phyloP scores from a whole-genome alignment of 192 early-diverging fungal species.

The Gamsiella multidivaricata region DNA sequence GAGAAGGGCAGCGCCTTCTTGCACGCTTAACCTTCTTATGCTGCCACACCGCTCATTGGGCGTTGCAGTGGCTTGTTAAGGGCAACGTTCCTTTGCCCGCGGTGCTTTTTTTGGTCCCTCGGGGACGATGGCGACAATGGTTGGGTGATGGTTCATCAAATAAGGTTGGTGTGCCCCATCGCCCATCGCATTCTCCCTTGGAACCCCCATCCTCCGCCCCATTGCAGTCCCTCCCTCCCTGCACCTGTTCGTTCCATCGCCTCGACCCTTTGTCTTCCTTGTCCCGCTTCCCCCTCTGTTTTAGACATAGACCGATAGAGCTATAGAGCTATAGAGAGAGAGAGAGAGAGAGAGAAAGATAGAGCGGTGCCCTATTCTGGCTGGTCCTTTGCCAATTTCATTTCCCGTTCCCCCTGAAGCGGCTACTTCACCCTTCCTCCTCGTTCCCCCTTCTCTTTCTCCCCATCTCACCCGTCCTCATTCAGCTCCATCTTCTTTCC shows the following conservation, averaged over 20 bases:
- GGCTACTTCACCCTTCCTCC: background rate
- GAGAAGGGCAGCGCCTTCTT: background rate
- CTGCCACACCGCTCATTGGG: background rate
- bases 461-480: background rate
- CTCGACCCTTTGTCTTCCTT: background rate
- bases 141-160: too few species aligned
- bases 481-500: background rate
- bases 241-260: background rate
- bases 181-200: background rate
- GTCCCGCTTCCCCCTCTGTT: conserved; percentile 1
- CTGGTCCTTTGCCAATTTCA: too few species aligned
- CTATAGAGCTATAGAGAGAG: too few species aligned
- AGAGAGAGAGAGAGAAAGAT: too few species aligned
- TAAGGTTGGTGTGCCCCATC: background rate
- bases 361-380: too few species aligned
- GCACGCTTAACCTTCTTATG: background rate
- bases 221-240: background rate
- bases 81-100: too few species aligned
- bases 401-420: too few species aligned
- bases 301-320: too few species aligned
- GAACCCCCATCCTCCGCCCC: too few species aligned
- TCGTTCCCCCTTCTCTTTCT: background rate
- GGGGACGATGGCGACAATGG: too few species aligned
- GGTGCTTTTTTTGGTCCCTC: too few species aligned
- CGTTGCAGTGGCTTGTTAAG: conserved; percentile 7